Conservation (phyloP, 495 filamentous ascomycete species). For the Xylaria venustula region DNA sequence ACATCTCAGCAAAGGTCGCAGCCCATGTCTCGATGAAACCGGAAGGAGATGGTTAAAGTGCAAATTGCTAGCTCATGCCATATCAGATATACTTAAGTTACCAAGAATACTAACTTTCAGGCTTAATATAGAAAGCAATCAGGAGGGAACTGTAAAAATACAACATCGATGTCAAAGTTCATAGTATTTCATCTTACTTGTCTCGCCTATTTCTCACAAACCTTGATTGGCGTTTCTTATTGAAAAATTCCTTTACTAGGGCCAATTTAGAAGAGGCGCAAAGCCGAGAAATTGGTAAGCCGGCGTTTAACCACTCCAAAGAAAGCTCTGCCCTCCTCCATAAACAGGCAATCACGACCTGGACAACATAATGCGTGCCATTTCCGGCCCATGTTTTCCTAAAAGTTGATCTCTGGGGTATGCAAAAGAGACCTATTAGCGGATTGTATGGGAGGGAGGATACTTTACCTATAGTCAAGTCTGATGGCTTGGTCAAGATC, state of each 20-base stretch:
- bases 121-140: background rate
- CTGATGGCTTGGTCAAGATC: slow-evolving; percentile 2
- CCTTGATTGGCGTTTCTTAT: background rate
- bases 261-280: background rate
- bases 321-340: background rate
- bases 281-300: background rate
- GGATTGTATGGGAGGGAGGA: background rate
- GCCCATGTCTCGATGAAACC: background rate
- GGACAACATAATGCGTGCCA: background rate
- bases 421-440: slow-evolving; percentile 8
- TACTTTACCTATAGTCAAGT: slow-evolving; percentile 13
- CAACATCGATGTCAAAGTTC: no score
- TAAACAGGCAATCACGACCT: background rate
- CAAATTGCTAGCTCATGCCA: no score
- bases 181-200: background rate
- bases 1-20: background rate
- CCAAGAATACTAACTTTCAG: background rate
- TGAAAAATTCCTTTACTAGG: background rate
- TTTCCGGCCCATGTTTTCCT: background rate
- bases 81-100: no score
- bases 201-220: background rate
- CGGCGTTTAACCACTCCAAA: background rate
- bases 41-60: background rate
- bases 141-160: no score
- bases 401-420: background rate